Evolutionary conservation across 2,329 filamentous ascomycete species (phyloP), one percentile per base, ranked within the genome.

Genomic region (Hypoxylon rubiginosum): DNA sequence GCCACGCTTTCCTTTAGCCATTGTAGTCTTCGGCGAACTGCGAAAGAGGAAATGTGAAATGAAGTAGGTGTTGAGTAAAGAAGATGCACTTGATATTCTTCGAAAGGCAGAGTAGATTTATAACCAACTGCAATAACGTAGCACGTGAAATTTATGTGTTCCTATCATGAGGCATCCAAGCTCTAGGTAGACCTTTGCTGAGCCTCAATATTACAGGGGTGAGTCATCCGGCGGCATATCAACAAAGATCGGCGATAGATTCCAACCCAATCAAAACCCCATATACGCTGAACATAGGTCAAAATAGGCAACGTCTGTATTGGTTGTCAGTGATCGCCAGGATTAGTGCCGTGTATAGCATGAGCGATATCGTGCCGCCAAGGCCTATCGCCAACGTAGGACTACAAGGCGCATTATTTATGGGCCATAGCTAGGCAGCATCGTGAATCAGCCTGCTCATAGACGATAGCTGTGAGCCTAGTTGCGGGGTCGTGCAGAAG

Each of bases 1-100:
- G 15, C 19, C 28, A n/a, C 52, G 58, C 34, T 62, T 70, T 43
- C 9, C 43, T 66, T 63, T 61, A 36, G 49, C 55, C 71, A 68
- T 68, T 53, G 43, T 59, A 32, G 45, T n/a, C 28, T 10, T 51
- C 21, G 15, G 24, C 17, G 13, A 17, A 11, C 6, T 17, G 24
- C 36, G n/a, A 32, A 54, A 45, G 17, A 15, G 41, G 34, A 11
- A 28, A 28, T 41, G n/a, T n/a, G n/a, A 19, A 36, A 52, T 4
- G 21, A 49, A 30, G 46, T n/a, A 28, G 46, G n/a, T 11, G 10
- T 26, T 2, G 24, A 17, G 30, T 7, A 30, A 9, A 10, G 45
- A 3, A 13, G 17, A 9, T 28, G 26, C 24, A 30, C 41, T 21
- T 43, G 19, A 17, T 21, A 10, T 17, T 43, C 17, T 15, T 17